These are phyloP conservation scores for Sphaerostilbella broomeana DNA, from an alignment of 2,329 filamentous ascomycete species.

Conservation along the genomic window DNA sequence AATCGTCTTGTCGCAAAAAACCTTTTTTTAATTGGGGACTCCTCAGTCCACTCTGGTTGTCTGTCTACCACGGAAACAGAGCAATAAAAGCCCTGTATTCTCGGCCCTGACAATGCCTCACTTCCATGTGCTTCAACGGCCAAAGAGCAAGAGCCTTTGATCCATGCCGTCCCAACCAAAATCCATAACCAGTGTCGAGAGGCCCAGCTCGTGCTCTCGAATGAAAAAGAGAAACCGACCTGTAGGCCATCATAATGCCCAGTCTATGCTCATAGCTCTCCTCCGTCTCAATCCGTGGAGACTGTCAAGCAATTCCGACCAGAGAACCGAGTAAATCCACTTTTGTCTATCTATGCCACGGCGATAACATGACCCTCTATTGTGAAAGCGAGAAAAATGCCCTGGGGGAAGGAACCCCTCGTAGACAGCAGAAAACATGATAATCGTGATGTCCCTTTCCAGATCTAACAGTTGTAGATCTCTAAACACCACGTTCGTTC, in stretches of 20 bases:
- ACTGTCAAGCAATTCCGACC: slow-evolving; percentile 35
- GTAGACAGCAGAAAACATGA: slow-evolving; percentile 33
- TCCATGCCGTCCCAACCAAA: slow-evolving; percentile 29
- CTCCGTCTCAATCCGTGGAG: slow-evolving; percentile 26
- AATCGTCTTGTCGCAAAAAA: slow-evolving; percentile 10
- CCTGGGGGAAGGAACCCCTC: slow-evolving; percentile 29
- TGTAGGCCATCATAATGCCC: slow-evolving; percentile 27
- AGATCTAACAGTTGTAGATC: slow-evolving; percentile 31
- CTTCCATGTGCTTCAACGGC: slow-evolving; percentile 16
- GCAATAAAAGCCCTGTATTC: slow-evolving; percentile 13
- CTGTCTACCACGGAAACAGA: slow-evolving; percentile 19
- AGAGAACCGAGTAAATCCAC: slow-evolving; percentile 58
- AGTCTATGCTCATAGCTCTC: slow-evolving; percentile 29
- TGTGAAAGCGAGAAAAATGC: slow-evolving; percentile 36
- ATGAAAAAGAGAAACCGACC: slow-evolving; percentile 29
- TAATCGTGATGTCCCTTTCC: slow-evolving; percentile 29
- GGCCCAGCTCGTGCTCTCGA: slow-evolving; percentile 32
- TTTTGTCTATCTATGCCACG: slow-evolving; percentile 55
- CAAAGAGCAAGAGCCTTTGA: slow-evolving; percentile 23
- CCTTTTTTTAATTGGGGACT: slow-evolving; percentile 30
- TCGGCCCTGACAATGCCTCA: slow-evolving; percentile 11
- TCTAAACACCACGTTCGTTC: slow-evolving; percentile 31
- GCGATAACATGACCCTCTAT: slow-evolving; percentile 41
- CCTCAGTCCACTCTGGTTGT: slow-evolving; percentile 36
- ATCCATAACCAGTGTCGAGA: slow-evolving; percentile 34